A percentile compares a stretch with the other conserved stretches of the same genome.
Evolutionary conservation across 352 stramenopile genomes (phyloP).

Genomic region (Aphanomyces euteiches): DNA sequence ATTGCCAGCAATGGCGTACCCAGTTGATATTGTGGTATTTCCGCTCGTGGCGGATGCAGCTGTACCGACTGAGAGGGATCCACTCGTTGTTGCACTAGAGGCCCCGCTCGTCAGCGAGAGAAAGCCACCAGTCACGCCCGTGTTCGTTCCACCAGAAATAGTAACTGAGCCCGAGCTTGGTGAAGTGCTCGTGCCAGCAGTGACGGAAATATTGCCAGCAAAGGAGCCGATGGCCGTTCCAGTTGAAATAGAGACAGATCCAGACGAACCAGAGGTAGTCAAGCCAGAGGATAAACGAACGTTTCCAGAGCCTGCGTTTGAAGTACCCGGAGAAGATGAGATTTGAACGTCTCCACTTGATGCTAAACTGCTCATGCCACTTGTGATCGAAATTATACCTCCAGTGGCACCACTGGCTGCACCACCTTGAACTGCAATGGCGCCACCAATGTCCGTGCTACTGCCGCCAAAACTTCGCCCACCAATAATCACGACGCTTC

Average conservation of each 20-base stretch:
- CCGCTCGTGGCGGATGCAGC: slow-evolving; percentile 40
- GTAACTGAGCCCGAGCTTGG: slow-evolving; percentile 36
- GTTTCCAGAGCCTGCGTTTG: slow-evolving; percentile 7
- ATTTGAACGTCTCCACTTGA: slow-evolving; percentile 28
- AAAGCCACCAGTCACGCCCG: slow-evolving; percentile 42
- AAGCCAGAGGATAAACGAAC: background rate
- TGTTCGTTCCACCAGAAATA: slow-evolving; percentile 44
- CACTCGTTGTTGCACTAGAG: slow-evolving; percentile 44
- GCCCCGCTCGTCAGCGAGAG: slow-evolving; percentile 44
- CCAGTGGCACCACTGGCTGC: slow-evolving; percentile 7
- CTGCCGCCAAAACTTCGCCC: background rate
- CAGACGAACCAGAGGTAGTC: slow-evolving; percentile 5
- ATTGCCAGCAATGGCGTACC: slow-evolving; percentile 35
- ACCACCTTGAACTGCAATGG: slow-evolving; percentile 2
- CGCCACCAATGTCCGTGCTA: slow-evolving; percentile 4
- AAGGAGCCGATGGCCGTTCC: background rate
- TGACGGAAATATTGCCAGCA: slow-evolving; percentile 28
- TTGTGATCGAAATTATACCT: slow-evolving; percentile 26
- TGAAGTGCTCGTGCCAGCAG: slow-evolving; percentile 11
- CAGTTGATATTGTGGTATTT: slow-evolving; percentile 39
- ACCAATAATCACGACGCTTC: slow-evolving; percentile 27
- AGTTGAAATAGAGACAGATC: slow-evolving; percentile 17
- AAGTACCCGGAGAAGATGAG: background rate
- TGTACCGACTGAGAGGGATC: slow-evolving; percentile 41
- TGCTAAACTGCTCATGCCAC: slow-evolving; percentile 20